phyloP scores from a whole-genome alignment of 2,329 filamentous ascomycete genomes.

The Pseudofabraea citricarpa region DNA sequence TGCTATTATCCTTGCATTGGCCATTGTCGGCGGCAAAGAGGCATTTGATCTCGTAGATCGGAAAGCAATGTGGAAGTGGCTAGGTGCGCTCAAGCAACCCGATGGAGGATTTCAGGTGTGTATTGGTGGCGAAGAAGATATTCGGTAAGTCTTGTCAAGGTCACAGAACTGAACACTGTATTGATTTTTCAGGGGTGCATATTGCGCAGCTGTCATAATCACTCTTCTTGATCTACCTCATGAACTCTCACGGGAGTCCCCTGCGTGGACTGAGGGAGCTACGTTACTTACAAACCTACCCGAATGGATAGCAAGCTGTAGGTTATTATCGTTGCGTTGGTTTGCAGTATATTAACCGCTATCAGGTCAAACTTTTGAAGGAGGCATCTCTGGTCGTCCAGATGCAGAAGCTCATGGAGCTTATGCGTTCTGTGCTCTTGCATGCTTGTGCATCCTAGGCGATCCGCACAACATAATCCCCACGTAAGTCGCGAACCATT shows the following conservation, averaged over 20 bases:
- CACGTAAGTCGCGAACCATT: conserved; percentile 46
- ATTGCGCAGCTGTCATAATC: conserved; percentile 82
- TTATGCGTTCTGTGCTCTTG: conserved; percentile 92
- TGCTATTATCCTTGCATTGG: conserved; percentile 73
- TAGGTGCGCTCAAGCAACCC: conserved; percentile 78
- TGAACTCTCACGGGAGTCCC: conserved; percentile 68
- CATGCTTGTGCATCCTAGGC: conserved; percentile 81
- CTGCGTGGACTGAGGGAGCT: conserved; percentile 58
- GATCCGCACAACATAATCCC: conserved; percentile 70
- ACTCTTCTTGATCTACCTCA: conserved; percentile 80
- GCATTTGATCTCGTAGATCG: conserved; percentile 75
- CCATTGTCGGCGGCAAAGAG: conserved; percentile 71
- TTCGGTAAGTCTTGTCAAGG: conserved; percentile 54
- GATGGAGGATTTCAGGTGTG: conserved; percentile 89
- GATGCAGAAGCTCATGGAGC: conserved; percentile 91
- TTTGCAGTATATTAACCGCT: conserved; percentile 3
- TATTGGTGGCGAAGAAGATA: conserved; percentile 84
- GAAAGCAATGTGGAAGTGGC: conserved; percentile 83
- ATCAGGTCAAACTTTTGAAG: conserved; percentile 86
- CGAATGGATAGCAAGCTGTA: conserved; percentile 77
- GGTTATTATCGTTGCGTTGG: conserved; percentile 30
- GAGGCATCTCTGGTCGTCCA: conserved; percentile 82
- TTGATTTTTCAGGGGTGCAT: conserved; percentile 64
- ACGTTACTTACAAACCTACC: conserved; percentile 69
- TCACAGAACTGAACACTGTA: neutral